These are phyloP conservation scores for Corynespora cassiicola DNA, from an alignment of 2,329 filamentous ascomycete genomes.

Conservation along the genomic window DNA sequence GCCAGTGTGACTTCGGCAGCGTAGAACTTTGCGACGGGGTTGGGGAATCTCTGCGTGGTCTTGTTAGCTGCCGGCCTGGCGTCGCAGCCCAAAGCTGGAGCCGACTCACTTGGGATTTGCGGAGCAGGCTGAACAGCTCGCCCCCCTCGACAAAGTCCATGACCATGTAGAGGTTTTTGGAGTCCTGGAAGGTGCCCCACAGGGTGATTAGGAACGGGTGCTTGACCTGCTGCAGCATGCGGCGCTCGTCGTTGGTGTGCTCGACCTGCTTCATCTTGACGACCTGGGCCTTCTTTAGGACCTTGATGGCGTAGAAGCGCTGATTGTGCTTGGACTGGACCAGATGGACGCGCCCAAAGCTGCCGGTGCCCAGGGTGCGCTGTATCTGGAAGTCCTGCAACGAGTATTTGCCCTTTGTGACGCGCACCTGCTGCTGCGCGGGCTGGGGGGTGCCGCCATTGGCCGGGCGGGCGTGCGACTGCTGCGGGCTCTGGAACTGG, in stretches of 20 bases:
- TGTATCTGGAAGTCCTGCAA: constrained; percentile 88
- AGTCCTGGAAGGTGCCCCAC: constrained; percentile 98
- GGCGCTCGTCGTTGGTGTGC: constrained; percentile 97
- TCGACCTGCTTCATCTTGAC: constrained; percentile 99
- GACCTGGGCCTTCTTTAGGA: constrained; percentile 97
- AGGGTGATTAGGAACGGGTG: constrained; percentile 97
- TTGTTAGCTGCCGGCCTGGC: constrained; percentile 12
- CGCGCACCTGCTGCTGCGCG: constrained; percentile 56
- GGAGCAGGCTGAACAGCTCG: constrained; percentile 91
- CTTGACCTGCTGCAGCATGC: constrained; percentile 95
- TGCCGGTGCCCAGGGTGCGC: constrained; percentile 92
- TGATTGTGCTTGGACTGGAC: constrained; percentile 98
- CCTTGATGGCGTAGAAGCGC: constrained; percentile 97
- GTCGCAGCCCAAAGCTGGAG: too few species aligned
- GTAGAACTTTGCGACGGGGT: constrained; percentile 98
- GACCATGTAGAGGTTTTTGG: constrained; percentile 98
- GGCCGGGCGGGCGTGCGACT: constrained; percentile 29
- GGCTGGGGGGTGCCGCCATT: constrained; percentile 45
- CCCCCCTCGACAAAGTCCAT: constrained; percentile 99
- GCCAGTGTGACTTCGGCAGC: constrained; percentile 96
- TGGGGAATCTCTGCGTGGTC: constrained; percentile 81
- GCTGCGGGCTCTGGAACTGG: constrained; percentile 27
- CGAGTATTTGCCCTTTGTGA: constrained; percentile 97
- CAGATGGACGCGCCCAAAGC: constrained; percentile 94
- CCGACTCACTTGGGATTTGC: constrained; percentile 85